These are phyloP conservation scores for Shiraia sp. DNA, from an alignment of 2,329 filamentous ascomycete genomes.

Conservation along the genomic window DNA sequence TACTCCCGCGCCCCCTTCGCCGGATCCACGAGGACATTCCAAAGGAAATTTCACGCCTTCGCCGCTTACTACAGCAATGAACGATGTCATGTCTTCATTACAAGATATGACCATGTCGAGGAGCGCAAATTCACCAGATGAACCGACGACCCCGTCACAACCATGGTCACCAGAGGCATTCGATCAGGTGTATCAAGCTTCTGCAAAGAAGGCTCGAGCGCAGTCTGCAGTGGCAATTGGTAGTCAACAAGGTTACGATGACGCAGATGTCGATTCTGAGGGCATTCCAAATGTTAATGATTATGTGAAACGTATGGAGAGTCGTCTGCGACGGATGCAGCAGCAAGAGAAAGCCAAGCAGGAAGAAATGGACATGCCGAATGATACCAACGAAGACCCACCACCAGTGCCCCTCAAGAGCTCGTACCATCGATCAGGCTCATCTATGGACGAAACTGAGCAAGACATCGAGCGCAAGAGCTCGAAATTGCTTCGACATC, in stretches of 20 bases:
- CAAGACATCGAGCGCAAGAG: conserved; percentile 34
- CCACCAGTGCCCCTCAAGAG: conserved; percentile 67
- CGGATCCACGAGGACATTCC: conserved; percentile 45
- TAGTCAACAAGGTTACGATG: conserved; percentile 43
- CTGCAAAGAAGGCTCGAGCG: conserved; percentile 50
- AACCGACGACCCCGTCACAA: conserved; percentile 63
- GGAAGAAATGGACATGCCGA: conserved; percentile 57
- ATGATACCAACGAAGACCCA: conserved; percentile 47
- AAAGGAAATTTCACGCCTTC: conserved; percentile 71
- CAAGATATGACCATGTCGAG: conserved; percentile 75
- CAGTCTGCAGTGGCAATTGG: conserved; percentile 76
- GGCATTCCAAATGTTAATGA: conserved; percentile 75
- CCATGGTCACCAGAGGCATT: conserved; percentile 94
- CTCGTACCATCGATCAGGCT: conserved; percentile 47
- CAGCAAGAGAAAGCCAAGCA: conserved; percentile 45
- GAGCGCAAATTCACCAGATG: conserved; percentile 56
- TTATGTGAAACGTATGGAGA: conserved; percentile 93
- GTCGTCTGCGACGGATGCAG: conserved; percentile 73
- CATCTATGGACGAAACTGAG: conserved; percentile 40
- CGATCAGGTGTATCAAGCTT: conserved; percentile 57
- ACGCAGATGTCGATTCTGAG: conserved; percentile 61
- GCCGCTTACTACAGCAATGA: conserved; percentile 91
- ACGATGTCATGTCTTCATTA: conserved; percentile 94
- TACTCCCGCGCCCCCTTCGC: conserved; percentile 71
- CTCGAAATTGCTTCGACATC: conserved; percentile 55